Evolutionary conservation across 768 basidiomycete species (phyloP), one percentile per base, ranked within the genome.

Genomic region (Lactarius evosmus): DNA sequence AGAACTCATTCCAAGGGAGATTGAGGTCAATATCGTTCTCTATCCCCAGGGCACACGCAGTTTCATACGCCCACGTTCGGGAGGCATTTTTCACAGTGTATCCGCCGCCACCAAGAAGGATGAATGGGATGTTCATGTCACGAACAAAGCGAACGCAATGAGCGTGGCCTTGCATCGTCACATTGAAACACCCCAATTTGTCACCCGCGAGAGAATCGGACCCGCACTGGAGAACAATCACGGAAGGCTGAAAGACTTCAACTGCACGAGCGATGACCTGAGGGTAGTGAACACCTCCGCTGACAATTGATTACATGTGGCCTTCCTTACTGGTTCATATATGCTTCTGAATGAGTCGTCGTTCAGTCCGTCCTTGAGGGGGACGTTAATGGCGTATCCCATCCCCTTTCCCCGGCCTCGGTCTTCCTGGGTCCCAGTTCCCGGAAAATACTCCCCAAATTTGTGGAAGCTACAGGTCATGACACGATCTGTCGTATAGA

Each of bases 391-490:
- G 0, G 95, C 82, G 73, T 98, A 99, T 34, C 92, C 84, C 69
- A 85, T 89, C 0, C 97, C 92, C 68, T 83, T 88, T 19, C 84
- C 89, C 66, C 88, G 83, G 11, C 97, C 97, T 65, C 82, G 80
- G 72, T 98, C 95, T 68, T 91, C 85, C 65, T 95, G 85, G 2
- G 89, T 89, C 22, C 89, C 93, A 0, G 93, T 94, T 6, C 93
- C 93, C 6, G 93, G 93, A 74, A 95, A 96, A 72, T 88, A 95
- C 71, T 97, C 95, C 19, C 97, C 96, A 70, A 91, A 98, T 75
- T 98, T 96, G 78, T 98, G 97, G 73, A 99, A 96, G 54, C 90
- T 93, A 70, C 88, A 91, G 2, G 96, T 98, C 91, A 98, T 95
- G 70, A 98, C 97, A 56, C 97, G 82, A 74, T 98, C 93, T 4